These are phyloP conservation scores for Apiospora sp. DNA, from an alignment of 2,329 filamentous ascomycete species.

Conservation along the genomic window DNA sequence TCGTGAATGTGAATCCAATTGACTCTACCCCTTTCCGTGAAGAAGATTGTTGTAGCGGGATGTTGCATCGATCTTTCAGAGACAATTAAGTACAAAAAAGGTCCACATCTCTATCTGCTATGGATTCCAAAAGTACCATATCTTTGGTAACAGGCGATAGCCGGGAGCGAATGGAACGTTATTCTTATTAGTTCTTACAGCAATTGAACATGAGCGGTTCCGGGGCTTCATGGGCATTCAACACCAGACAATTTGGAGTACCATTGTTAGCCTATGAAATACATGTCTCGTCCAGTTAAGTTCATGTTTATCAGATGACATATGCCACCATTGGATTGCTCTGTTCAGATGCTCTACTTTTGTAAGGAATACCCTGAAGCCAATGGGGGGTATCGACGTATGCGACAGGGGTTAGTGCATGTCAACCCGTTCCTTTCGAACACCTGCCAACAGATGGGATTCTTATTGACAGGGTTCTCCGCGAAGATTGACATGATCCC, in stretches of 20 bases:
- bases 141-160: background rate
- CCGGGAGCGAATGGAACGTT: background rate
- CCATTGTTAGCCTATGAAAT: background rate
- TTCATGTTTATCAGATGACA: background rate
- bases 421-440: background rate
- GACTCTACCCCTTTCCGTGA: background rate
- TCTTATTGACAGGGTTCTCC: slow-evolving; percentile 7
- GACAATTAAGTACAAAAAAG: background rate
- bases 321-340: background rate
- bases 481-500: slow-evolving; percentile 10
- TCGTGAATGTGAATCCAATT: background rate
- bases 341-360: background rate
- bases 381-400: background rate
- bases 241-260: too few relatives aligned
- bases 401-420: slow-evolving; percentile 7
- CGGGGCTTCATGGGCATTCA: too few relatives aligned
- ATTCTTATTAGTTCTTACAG: background rate
- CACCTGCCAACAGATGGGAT: background rate
- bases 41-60: background rate
- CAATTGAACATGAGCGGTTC: background rate
- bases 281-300: background rate
- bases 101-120: background rate
- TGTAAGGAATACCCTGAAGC: background rate
- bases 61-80: background rate
- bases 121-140: background rate